phyloP scores from a whole-genome alignment of 2,329 filamentous ascomycete species.

The Venturiaceae sp. region DNA sequence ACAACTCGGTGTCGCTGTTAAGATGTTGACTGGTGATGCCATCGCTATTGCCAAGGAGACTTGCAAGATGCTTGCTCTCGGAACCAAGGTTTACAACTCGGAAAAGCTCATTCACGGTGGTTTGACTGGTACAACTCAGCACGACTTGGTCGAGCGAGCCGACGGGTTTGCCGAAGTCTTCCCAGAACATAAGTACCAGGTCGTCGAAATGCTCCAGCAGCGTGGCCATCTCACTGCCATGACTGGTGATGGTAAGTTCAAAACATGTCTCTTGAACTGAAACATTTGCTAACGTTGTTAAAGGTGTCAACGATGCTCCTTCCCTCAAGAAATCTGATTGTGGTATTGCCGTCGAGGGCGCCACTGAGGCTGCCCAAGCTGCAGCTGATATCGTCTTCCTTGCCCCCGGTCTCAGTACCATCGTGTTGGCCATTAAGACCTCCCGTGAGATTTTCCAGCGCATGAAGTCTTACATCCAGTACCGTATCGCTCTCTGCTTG shows the following conservation, averaged over 20 bases:
- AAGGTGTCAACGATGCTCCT: constrained; percentile 60
- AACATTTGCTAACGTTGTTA: constrained; percentile 10
- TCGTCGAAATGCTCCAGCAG: constrained; percentile 67
- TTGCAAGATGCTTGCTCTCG: constrained; percentile 71
- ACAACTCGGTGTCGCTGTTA: constrained; percentile 65
- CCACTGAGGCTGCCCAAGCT: constrained; percentile 62
- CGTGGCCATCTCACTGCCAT: constrained; percentile 64
- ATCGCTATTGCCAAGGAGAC: constrained; percentile 74
- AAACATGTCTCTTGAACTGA: background rate
- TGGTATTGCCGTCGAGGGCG: constrained; percentile 64
- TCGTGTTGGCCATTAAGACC: constrained; percentile 64
- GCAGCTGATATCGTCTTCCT: constrained; percentile 68
- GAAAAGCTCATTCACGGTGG: constrained; percentile 68
- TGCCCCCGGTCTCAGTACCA: constrained; percentile 60
- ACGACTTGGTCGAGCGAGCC: constrained; percentile 66
- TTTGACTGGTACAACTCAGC: constrained; percentile 61
- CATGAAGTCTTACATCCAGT: constrained; percentile 70
- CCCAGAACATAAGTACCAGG: constrained; percentile 68
- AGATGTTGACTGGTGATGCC: constrained; percentile 75
- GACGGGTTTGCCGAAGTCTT: constrained; percentile 68
- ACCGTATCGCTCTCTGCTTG: constrained; percentile 65
- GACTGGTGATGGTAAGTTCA: constrained; percentile 54
- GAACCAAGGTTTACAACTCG: constrained; percentile 74
- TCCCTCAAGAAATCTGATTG: constrained; percentile 67
- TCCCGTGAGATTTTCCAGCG: constrained; percentile 68